Base-by-base conservation (phyloP, 176 grass and related monocot species). In the Raddia guianensis region DNA sequence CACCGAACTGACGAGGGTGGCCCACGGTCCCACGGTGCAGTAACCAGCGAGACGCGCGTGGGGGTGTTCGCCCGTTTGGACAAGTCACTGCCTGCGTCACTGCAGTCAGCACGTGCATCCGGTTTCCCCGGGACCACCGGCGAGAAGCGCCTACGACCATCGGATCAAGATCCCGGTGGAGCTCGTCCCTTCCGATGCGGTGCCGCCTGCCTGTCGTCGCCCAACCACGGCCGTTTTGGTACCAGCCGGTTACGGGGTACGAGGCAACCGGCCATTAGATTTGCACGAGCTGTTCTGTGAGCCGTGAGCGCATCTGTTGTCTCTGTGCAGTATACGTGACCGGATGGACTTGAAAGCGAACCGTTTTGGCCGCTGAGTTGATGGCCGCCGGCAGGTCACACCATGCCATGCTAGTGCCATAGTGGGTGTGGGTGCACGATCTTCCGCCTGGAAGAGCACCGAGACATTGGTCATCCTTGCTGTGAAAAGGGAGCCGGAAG, bases 91-190 rank as follows among this genome's bases (percentile, higher is more conserved):
- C 63, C 75, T 70, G 73, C 81, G 6, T 33, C 81, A 66, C 82
- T 84, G 66, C 52, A 63, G 52, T 5, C 40, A 43, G 76, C 87
- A 93, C 91, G 87, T 93, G 87, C 91, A 83, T 92, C 83, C 78
- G 65, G 61, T 51, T 90, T 87, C 81, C 87, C 3, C 48, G 43
- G 80, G 58, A 70, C 87, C 78, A 70, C 66, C 33, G n/a, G 9
- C 0, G 5, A 3, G 65, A 43, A 0, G 48, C 76, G 5, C 45
- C 56, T 8, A 2, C n/a, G 49, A 63, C 76, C 81, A 71, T 91
- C 16, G 12, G 85, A 80, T 83, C 70, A 20, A 13, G 64, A 12
- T 48, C n/a, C 44, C 35, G 14, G 64, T 2, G 42, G 63, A 42
- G 78, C 42, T 50, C 57, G 9, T 14, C 27, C 75, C 66, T 56